Percentiles rank a stretch among this genome's conserved stretches.
Evolutionary conservation across 2,329 filamentous ascomycete species (phyloP).

Genomic region (Fusarium tanahbumbuense): DNA sequence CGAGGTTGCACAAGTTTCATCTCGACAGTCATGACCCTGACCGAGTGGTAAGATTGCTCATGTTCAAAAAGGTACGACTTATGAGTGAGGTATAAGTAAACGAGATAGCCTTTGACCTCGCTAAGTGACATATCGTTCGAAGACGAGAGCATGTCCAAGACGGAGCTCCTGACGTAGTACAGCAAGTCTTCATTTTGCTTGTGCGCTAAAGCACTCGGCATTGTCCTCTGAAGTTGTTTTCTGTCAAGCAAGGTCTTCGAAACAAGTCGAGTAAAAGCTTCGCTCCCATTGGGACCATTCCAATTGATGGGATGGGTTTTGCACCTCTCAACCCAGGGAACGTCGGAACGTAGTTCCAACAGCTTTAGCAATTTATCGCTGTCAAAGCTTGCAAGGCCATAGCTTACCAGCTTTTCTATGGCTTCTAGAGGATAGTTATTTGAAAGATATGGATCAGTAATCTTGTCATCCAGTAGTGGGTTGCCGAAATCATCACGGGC

Average conservation of each 20-base stretch:
- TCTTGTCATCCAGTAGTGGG: conserved; percentile 14
- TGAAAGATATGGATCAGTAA: conserved; percentile 22
- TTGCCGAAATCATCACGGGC: not conserved
- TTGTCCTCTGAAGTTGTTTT: too few relatives aligned
- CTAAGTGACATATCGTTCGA: not conserved
- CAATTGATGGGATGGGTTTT: too few relatives aligned
- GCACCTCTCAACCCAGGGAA: too few relatives aligned
- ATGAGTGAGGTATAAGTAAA: conserved; percentile 2
- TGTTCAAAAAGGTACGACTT: too few relatives aligned
- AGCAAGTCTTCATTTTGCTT: too few relatives aligned
- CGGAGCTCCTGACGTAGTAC: conserved; percentile 5
- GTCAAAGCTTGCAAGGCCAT: not conserved
- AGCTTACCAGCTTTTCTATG: not conserved
- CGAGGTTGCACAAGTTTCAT: fast-evolving
- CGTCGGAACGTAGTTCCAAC: not conserved
- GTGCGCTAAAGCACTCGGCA: too few relatives aligned
- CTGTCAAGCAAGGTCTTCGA: too few relatives aligned
- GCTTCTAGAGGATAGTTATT: not conserved
- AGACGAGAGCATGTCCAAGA: not conserved
- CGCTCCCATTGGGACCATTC: too few relatives aligned
- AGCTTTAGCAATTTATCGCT: fast-evolving
- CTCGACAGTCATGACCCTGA: not conserved
- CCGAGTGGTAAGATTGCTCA: not conserved
- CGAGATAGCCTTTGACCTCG: not conserved
- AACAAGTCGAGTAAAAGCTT: too few relatives aligned